Percentiles rank a stretch among this genome's conserved stretches.
phyloP scores from a whole-genome alignment of 768 basidiomycete species.

The Kwoniella heveanensis region DNA sequence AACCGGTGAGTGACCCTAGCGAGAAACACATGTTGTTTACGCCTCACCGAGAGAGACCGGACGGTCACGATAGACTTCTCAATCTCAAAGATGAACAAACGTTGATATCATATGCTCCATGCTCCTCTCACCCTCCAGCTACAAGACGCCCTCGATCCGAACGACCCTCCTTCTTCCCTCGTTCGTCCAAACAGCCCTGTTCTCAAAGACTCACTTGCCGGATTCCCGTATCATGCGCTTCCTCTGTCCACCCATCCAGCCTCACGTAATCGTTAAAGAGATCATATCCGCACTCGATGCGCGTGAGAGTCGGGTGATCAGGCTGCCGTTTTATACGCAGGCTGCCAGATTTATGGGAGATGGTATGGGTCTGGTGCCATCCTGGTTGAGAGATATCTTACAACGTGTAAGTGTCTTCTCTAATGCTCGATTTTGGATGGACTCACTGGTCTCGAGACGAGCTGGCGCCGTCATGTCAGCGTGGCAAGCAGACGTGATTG shows the following conservation, averaged over 20 bases:
- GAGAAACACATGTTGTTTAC: too few relatives aligned
- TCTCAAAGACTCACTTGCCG: conserved; percentile 63
- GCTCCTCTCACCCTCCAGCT: too few relatives aligned
- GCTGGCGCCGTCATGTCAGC: too few relatives aligned
- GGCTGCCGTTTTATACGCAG: conserved; percentile 62
- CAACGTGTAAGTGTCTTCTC: conserved; percentile 66
- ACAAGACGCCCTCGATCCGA: conserved; percentile 74
- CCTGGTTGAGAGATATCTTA: conserved; percentile 62
- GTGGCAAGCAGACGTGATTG: too few relatives aligned
- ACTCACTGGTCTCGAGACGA: too few relatives aligned
- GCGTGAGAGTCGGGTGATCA: conserved; percentile 71
- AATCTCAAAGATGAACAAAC: neutral
- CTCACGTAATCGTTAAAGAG: conserved; percentile 74
- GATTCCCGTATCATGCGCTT: conserved; percentile 65
- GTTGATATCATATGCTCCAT: conserved; percentile 13
- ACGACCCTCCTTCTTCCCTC: conserved; percentile 84
- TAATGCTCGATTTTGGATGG: too few relatives aligned
- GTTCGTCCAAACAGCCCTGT: conserved; percentile 76
- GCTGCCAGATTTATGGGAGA: conserved; percentile 30
- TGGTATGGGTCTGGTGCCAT: conserved; percentile 41
- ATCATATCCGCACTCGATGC: conserved; percentile 81
- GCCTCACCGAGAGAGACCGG: too few relatives aligned
- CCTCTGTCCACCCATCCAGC: conserved; percentile 72
- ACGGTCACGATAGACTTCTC: too few relatives aligned
- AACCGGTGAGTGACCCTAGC: conserved; percentile 60